A percentile compares a stretch with the other conserved stretches of the same genome.
These are phyloP conservation scores for Suhomyces wounanorum DNA, from an alignment of 1,139 yeast genomes.

Conservation along the genomic window DNA sequence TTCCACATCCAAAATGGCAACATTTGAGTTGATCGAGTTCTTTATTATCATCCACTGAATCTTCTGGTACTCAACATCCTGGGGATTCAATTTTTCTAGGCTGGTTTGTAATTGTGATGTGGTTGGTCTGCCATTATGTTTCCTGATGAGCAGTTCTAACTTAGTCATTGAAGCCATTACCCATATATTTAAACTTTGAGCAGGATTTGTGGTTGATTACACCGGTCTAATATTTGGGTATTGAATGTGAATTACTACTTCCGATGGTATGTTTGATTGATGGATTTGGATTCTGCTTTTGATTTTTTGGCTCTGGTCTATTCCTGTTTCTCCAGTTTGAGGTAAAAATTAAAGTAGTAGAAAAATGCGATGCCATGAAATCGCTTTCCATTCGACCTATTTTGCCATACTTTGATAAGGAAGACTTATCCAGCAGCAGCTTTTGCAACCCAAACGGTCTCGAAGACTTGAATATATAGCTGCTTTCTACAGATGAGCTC, in stretches of 20 bases:
- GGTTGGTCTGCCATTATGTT: not conserved
- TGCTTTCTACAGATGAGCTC: not conserved
- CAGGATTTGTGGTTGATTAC: not conserved
- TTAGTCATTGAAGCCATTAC: not conserved
- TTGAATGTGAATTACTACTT: not conserved
- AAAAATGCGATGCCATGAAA: conserved; percentile 9
- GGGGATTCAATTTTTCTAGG: not conserved
- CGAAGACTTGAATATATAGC: not conserved
- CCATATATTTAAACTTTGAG: not conserved
- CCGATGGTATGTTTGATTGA: not conserved
- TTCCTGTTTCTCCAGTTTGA: not conserved
- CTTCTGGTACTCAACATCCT: conserved; percentile 37
- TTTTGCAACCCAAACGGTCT: not conserved
- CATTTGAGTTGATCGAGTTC: conserved; percentile 46
- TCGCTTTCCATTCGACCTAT: not conserved
- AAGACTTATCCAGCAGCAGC: not conserved
- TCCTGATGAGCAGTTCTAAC: not conserved
- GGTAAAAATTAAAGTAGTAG: not conserved
- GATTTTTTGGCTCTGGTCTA: not conserved
- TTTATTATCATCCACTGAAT: conserved; percentile 57
- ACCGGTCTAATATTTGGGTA: not conserved
- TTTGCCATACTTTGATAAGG: not conserved
- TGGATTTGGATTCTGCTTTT: not conserved
- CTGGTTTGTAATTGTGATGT: not conserved
- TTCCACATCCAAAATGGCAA: conserved; percentile 46